Conservation (phyloP, 2,329 filamentous ascomycete species). For the Scolecobasidium constrictum region DNA sequence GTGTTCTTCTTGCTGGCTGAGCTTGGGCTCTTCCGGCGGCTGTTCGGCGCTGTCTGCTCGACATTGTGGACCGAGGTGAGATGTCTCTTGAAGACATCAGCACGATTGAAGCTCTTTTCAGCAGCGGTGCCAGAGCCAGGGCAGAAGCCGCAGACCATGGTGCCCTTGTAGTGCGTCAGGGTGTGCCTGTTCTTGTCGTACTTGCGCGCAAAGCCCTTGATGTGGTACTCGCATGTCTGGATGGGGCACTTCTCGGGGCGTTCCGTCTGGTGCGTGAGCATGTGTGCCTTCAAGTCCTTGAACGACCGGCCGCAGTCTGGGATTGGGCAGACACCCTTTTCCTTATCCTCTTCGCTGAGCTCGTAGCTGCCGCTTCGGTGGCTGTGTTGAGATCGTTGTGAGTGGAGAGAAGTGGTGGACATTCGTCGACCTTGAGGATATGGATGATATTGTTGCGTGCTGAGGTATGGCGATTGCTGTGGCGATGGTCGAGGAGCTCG, state of each 20-base stretch:
- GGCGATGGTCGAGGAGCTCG: constrained; percentile 30
- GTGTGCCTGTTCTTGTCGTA: constrained; percentile 96
- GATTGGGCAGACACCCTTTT: constrained; percentile 66
- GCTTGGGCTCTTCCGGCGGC: constrained; percentile 55
- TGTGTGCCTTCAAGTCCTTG: constrained; percentile 88
- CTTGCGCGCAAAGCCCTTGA: constrained; percentile 86
- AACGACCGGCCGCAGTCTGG: constrained; percentile 77
- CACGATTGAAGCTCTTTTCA: constrained; percentile 92
- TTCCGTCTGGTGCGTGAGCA: constrained; percentile 87
- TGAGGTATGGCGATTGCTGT: constrained; percentile 58
- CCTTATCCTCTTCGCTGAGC: constrained; percentile 45
- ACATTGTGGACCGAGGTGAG: constrained; percentile 83
- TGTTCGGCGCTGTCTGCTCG: constrained; percentile 86
- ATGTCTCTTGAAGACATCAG: constrained; percentile 92
- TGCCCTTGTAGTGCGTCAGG: constrained; percentile 91
- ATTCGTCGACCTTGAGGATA: constrained; percentile 42
- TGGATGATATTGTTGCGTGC: constrained; percentile 42
- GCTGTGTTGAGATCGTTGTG: constrained; percentile 50
- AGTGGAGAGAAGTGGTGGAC: constrained; percentile 62
- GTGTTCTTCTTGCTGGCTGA: constrained; percentile 51
- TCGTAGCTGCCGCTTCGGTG: constrained; percentile 33
- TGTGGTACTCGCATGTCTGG: constrained; percentile 79
- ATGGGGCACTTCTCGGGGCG: constrained; percentile 92
- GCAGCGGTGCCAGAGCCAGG: constrained; percentile 77
- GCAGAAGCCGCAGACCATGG: constrained; percentile 94